phyloP scores from a whole-genome alignment of 148 eudicot species.

The Linanthus parryae region DNA sequence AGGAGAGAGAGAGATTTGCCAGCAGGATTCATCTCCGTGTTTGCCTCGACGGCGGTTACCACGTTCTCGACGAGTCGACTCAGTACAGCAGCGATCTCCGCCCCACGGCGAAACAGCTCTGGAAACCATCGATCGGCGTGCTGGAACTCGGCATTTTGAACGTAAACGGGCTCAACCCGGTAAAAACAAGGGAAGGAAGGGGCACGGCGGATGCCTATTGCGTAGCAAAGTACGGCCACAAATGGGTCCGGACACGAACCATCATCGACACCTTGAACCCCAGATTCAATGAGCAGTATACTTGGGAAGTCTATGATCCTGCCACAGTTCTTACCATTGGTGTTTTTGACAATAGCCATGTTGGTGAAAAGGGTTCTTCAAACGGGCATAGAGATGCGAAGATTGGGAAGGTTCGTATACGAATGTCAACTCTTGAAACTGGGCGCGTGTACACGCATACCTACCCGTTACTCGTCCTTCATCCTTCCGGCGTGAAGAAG shows the following conservation, averaged over 20 bases:
- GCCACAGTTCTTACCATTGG: constrained; percentile 83
- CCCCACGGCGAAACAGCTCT: constrained; percentile 72
- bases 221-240: constrained; percentile 83
- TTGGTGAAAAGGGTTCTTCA: constrained; percentile 26
- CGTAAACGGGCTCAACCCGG: constrained; percentile 56
- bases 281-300: constrained; percentile 79
- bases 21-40: constrained; percentile 72
- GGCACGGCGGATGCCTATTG: constrained; percentile 81
- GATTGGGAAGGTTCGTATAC: constrained; percentile 68
- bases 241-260: constrained; percentile 84
- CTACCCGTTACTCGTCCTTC: constrained; percentile 74
- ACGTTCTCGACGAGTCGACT: constrained; percentile 84
- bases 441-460: constrained; percentile 80
- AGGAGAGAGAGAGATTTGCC: constrained; percentile 41
- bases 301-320: constrained; percentile 89
- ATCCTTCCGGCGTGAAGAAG: constrained; percentile 76
- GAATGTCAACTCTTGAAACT: constrained; percentile 80
- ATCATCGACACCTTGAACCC: constrained; percentile 68
- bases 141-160: constrained; percentile 70
- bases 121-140: constrained; percentile 72
- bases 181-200: constrained; percentile 67
- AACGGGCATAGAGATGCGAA: constrained; percentile 29
- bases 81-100: constrained; percentile 84
- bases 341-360: constrained; percentile 63
- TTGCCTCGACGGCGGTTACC: constrained; percentile 89